Evolutionary conservation across 2,329 filamentous ascomycete genomes (phyloP).

Genomic region (Fusarium musae): DNA sequence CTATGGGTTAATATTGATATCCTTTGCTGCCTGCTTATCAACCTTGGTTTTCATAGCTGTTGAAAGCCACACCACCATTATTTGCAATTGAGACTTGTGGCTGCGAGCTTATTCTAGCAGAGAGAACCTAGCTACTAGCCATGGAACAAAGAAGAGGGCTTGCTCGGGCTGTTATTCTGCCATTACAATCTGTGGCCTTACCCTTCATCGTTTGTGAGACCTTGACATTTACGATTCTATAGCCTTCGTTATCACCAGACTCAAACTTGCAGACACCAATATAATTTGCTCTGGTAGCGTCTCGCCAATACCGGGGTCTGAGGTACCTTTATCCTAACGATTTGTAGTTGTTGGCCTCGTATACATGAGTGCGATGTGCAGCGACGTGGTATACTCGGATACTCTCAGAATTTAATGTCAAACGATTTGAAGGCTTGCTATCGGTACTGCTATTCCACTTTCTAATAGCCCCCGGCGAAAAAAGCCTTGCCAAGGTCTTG

Average conservation of each 20-base stretch:
- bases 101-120: no score
- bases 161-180: no score
- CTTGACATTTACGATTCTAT: not conserved
- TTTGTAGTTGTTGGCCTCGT: not conserved
- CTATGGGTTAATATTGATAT: not conserved
- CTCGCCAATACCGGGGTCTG: not conserved
- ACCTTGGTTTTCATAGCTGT: no score
- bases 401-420: no score
- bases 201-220: not conserved
- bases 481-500: no score
- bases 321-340: not conserved
- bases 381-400: not conserved
- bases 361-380: not conserved
- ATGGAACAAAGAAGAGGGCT: no score
- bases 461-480: no score
- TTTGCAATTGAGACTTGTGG: no score
- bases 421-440: no score
- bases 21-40: not conserved
- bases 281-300: not conserved
- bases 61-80: not conserved
- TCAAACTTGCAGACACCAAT: not conserved
- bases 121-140: not conserved
- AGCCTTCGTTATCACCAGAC: not conserved
- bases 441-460: no score
- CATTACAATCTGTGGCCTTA: not conserved